Evolutionary conservation across 2,329 filamentous ascomycete genomes (phyloP).

Genomic region (Conoideocrella luteorostrata): DNA sequence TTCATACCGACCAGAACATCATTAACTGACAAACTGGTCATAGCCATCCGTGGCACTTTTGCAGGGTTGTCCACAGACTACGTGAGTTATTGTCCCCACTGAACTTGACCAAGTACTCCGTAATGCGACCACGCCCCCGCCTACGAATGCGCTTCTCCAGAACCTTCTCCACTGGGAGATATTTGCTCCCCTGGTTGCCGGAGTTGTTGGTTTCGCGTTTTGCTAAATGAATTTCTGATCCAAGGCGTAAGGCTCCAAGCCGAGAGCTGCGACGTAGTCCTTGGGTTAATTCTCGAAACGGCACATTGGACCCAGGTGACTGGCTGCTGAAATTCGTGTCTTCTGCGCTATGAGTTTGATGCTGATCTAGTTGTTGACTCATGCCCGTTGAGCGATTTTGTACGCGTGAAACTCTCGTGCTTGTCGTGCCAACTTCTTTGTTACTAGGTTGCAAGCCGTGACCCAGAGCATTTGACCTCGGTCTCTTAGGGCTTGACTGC

Average conservation of each 20-base stretch:
- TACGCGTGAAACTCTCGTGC: neutral
- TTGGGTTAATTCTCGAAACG: neutral
- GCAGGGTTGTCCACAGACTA: neutral
- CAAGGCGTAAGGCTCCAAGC: neutral
- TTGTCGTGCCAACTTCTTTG: neutral
- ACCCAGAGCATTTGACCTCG: slow-evolving; percentile 1
- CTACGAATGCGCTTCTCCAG: slow-evolving; percentile 7
- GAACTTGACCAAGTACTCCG: slow-evolving; percentile 7
- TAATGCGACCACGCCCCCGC: slow-evolving; percentile 6
- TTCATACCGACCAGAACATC: no score
- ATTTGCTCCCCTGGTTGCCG: neutral
- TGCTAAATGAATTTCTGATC: neutral
- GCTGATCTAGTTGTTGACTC: slow-evolving; percentile 1
- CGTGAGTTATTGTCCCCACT: neutral
- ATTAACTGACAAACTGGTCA: no score
- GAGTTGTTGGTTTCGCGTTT: neutral
- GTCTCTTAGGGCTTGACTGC: slow-evolving; percentile 3
- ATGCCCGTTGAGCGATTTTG: neutral
- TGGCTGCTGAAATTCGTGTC: slow-evolving; percentile 2
- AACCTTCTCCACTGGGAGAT: slow-evolving; percentile 3
- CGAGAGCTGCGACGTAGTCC: slow-evolving; percentile 8
- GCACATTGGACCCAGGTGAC: neutral
- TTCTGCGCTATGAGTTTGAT: neutral
- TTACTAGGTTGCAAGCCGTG: neutral
- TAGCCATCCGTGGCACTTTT: neutral